Percentiles rank a stretch among this genome's conserved stretches.
These are phyloP conservation scores for Starmerella geochares DNA, from an alignment of 805 yeast genomes.

Conservation along the genomic window DNA sequence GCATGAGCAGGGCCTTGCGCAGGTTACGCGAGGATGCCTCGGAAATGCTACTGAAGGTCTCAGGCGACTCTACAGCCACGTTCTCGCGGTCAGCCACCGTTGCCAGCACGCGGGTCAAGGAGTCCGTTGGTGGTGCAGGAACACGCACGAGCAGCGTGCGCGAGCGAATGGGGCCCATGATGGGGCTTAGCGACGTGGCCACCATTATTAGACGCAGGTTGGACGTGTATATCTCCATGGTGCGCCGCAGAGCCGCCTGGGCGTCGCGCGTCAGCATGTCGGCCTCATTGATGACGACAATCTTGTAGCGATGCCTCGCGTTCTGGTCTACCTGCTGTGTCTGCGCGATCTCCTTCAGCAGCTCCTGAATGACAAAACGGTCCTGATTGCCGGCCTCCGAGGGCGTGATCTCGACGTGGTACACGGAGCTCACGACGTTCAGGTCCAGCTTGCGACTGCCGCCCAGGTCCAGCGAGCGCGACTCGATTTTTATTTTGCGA, in stretches of 20 bases:
- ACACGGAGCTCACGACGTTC: constrained; percentile 82
- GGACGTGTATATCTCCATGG: constrained; percentile 55
- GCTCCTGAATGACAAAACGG: constrained; percentile 86
- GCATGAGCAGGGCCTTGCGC: constrained; percentile 62
- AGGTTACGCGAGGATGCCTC: constrained; percentile 55
- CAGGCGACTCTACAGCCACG: constrained; percentile 32
- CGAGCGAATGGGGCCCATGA: constrained; percentile 87
- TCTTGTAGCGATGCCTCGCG: constrained; percentile 46
- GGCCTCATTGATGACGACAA: constrained; percentile 87
- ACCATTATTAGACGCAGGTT: constrained; percentile 75
- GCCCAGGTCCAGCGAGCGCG: constrained; percentile 63
- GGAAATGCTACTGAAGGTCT: constrained; percentile 46
- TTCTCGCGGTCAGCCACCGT: constrained; percentile 50
- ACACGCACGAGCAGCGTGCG: constrained; percentile 82
- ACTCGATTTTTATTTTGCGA: constrained; percentile 79
- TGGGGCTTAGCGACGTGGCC: constrained; percentile 82
- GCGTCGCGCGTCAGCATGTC: constrained; percentile 95
- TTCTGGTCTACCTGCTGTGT: constrained; percentile 86
- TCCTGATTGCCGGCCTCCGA: constrained; percentile 95
- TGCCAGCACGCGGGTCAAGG: constrained; percentile 46
- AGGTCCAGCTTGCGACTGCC: constrained; percentile 69
- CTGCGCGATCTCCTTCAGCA: constrained; percentile 87
- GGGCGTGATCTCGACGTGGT: constrained; percentile 92
- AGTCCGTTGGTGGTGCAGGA: constrained; percentile 62
- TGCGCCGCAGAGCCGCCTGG: constrained; percentile 82